Conservation (phyloP, 371 early-diverging fungal genomes). For the Actinomortierella ambigua region DNA sequence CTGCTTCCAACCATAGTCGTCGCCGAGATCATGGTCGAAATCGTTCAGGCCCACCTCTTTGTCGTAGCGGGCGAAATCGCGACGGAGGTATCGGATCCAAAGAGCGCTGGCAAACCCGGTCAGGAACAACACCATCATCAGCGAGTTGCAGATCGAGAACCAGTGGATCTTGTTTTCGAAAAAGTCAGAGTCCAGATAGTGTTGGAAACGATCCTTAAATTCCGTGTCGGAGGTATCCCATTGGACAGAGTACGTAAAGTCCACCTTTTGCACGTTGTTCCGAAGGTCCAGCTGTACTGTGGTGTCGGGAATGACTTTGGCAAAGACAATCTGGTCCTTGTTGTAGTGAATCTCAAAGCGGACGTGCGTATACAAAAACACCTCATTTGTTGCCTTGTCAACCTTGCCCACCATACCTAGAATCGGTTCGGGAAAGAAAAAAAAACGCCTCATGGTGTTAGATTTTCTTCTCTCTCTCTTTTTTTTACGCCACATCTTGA, state of each 20-base stretch:
- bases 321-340: slow-evolving; percentile 64
- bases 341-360: slow-evolving; percentile 67
- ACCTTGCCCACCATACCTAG: slow-evolving; percentile 51
- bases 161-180: slow-evolving; percentile 82
- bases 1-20: slow-evolving; percentile 92
- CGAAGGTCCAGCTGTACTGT: slow-evolving; percentile 46
- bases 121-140: slow-evolving; percentile 84
- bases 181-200: slow-evolving; percentile 75
- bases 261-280: slow-evolving; percentile 46
- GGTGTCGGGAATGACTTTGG: slow-evolving; percentile 49
- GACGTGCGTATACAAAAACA: slow-evolving; percentile 67
- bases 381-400: slow-evolving; percentile 24
- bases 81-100: slow-evolving; percentile 70
- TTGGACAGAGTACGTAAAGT: slow-evolving; percentile 75
- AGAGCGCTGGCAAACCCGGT: slow-evolving; percentile 74
- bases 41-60: slow-evolving; percentile 76
- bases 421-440: too few species aligned
- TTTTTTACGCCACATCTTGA: too few species aligned
- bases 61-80: slow-evolving; percentile 84
- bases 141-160: slow-evolving; percentile 85
- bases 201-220: slow-evolving; percentile 71
- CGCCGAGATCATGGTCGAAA: slow-evolving; percentile 81
- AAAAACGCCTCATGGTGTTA: too few species aligned
- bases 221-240: slow-evolving; percentile 62
- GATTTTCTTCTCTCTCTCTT: too few species aligned